Base-by-base conservation (phyloP, 2,329 filamentous ascomycete genomes). In the Claviceps spartinae region DNA sequence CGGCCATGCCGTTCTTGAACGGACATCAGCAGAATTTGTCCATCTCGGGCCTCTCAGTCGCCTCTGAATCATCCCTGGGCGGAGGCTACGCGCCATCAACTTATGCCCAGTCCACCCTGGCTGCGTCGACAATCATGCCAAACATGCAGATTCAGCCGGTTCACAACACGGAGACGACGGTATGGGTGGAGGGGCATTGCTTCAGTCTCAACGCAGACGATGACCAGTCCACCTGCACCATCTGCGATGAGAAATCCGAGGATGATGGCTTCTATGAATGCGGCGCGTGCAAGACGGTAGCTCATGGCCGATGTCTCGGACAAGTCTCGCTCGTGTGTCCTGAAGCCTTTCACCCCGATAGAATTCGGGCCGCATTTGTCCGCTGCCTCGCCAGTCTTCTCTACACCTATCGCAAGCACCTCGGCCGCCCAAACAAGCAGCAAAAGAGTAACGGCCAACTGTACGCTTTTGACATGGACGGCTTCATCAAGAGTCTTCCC, bases 111-210 rank as follows among this genome's bases (percentile, higher is more conserved):
- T 91, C 86, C n/a, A 93, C 88, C 0, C 70, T 93, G 46, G 87
- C 87, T 2, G 87, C 87, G 7, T 90, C 86, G 6, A 93, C 87
- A 2, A 82, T 93, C 59, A 90, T 93, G 86, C 87, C 88, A 38
- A 86, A 83, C 60, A 85, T 89, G 77, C 77, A 88, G 54, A 78
- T 89, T 55, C 86, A 90, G 61, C 85, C 85, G 1, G 86, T 91
- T 7, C 74, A 75, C 47, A 88, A 91, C 61, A 88, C 86, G 0
- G 85, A 89, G 47, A 87, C 82, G 1, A 87, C 78, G 0, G 81
- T 88, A 47, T 93, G 87, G 87, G 84, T 88, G 1, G 87, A 93
- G 65, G 87, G 87, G 0, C 87, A 93, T 69, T 90, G 85, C 66
- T 79, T 93, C 68, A 78, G 82, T 54, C 85, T 80, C 73, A 73